These are phyloP conservation scores for Candida odintsovae DNA, from an alignment of 805 yeast species.

Conservation along the genomic window DNA sequence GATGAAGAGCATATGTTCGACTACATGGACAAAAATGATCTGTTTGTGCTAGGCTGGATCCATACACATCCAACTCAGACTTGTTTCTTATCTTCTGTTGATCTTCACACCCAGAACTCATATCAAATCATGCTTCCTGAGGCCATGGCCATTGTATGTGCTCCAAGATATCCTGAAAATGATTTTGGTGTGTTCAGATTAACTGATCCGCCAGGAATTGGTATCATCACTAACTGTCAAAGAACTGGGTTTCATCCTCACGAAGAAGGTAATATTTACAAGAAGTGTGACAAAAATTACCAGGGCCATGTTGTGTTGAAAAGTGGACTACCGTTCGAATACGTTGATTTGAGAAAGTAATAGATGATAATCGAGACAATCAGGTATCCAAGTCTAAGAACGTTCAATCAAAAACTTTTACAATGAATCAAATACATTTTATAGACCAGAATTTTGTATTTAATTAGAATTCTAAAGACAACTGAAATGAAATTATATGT, in stretches of 20 bases:
- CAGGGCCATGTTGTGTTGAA: constrained; percentile 46
- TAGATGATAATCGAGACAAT: background rate
- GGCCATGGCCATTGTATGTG: constrained; percentile 61
- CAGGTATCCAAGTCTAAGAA: background rate
- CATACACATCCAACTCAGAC: constrained; percentile 72
- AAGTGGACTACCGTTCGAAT: constrained; percentile 39
- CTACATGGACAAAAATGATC: constrained; percentile 46
- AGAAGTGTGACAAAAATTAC: constrained; percentile 33
- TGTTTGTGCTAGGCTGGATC: constrained; percentile 69
- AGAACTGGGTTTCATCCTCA: constrained; percentile 58
- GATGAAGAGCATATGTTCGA: constrained; percentile 55
- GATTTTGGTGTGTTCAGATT: constrained; percentile 52
- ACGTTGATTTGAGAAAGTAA: constrained; percentile 40
- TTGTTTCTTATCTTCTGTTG: constrained; percentile 63
- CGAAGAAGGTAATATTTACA: constrained; percentile 43
- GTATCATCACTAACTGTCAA: constrained; percentile 45
- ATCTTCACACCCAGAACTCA: constrained; percentile 61
- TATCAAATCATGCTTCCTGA: constrained; percentile 68
- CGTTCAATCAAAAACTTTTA: no score
- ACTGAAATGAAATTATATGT: background rate
- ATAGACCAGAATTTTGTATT: background rate
- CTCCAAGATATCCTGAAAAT: constrained; percentile 42
- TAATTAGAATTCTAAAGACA: background rate
- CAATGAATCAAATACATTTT: background rate
- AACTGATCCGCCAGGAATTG: constrained; percentile 62